Evolutionary conservation across 129 eudicot genomes (phyloP).

Genomic region (Lactuca sativa): DNA sequence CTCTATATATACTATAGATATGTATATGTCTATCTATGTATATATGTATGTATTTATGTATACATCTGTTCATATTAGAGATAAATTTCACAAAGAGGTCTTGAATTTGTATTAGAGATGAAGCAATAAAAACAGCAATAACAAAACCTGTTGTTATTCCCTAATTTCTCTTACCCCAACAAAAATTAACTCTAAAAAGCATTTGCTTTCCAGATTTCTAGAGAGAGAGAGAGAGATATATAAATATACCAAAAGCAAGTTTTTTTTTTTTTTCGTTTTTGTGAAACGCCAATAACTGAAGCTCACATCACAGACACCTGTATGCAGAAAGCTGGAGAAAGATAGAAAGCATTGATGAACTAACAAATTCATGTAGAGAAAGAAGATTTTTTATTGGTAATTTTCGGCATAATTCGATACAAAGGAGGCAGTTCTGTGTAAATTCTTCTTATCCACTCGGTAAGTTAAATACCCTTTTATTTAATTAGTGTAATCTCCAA

Average conservation of each 20-base stretch:
- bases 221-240: slow-evolving; percentile 24
- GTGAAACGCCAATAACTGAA: slow-evolving; percentile 40
- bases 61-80: slow-evolving; percentile 27
- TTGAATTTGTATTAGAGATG: slow-evolving; percentile 9
- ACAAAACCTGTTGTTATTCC: slow-evolving; percentile 18
- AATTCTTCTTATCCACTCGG: slow-evolving; percentile 50
- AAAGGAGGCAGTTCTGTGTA: slow-evolving; percentile 14
- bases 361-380: slow-evolving; percentile 41
- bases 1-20: slow-evolving; percentile 1
- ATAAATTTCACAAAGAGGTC: slow-evolving; percentile 2
- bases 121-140: slow-evolving; percentile 30
- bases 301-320: slow-evolving; percentile 34
- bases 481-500: slow-evolving; percentile 9
- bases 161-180: slow-evolving; percentile 26
- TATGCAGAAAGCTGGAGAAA: slow-evolving; percentile 31
- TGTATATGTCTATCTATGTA: slow-evolving; percentile 2
- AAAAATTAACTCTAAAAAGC: slow-evolving; percentile 37
- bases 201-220: slow-evolving; percentile 48
- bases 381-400: slow-evolving; percentile 29
- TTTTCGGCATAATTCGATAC: slow-evolving; percentile 24
- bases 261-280: slow-evolving; percentile 5
- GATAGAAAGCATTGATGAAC: slow-evolving; percentile 27
- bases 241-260: slow-evolving; percentile 25
- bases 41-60: slow-evolving; percentile 19
- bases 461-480: slow-evolving; percentile 39